Evolutionary conservation across 441 rosid species (phyloP), one percentile per base, ranked within the genome.

Genomic region (Croton setiger): DNA sequence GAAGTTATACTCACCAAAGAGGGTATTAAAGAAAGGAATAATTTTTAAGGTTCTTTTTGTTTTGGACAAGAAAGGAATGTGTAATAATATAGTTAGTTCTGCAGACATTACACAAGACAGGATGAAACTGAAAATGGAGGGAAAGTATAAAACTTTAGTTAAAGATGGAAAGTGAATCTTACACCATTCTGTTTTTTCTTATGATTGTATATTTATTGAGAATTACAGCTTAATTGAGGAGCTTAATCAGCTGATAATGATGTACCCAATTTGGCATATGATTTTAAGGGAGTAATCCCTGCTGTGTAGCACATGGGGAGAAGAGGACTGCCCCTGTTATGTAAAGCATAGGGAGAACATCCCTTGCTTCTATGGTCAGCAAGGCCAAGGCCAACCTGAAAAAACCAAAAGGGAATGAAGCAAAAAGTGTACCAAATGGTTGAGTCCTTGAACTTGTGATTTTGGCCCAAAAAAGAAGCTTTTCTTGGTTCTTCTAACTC

Each of bases 11-110:
- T 72, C 61, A 58, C 68, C 73, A 77, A 78, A 71, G 72, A 79
- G 56, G 44, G 67, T 37, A 75, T 41, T 54, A 68, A 67, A 69
- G 61, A 45, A 69, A 68, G 54, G 69, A 67, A 77, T 77, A 71
- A 53, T 47, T 64, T 48, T 36, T 36, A 55, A 58, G 35, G 36
- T 67, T 67, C 75, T 60, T 31, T 52, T 27, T 33, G 63, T 47
- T 48, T 70, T 33, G 43, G 66, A 72, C 57, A 87, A 84, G 91
- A 76, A 87, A 91, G 80, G 93, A 80, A 88, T 85, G 84, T 45
- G 79, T n/a, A n/a, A n/a, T n/a, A n/a, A n/a, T n/a, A n/a, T n/a
- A n/a, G n/a, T n/a, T n/a, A n/a, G n/a, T n/a, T n/a, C n/a, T n/a
- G n/a, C n/a, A n/a, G n/a, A n/a, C n/a, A n/a, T n/a, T n/a, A n/a